phyloP scores from a whole-genome alignment of 306 rosid genomes.

The Casuarina equisetifolia region DNA sequence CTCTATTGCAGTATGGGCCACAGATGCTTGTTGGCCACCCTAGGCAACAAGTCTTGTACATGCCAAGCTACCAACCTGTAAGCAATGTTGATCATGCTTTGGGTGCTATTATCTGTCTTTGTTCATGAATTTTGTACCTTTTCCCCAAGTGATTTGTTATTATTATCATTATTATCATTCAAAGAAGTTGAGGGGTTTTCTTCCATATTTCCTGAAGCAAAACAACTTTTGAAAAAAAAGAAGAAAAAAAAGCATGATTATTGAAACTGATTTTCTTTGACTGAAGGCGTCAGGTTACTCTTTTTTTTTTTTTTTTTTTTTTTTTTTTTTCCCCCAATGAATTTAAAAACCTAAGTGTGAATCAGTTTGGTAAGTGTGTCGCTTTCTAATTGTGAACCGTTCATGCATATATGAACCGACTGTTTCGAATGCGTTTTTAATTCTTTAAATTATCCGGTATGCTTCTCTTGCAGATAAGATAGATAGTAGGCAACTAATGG shows the following conservation, averaged over 20 bases:
- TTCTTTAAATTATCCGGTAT: neutral
- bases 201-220: neutral
- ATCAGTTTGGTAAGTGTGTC: too few species aligned
- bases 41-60: conserved; percentile 72
- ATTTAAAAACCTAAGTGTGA: neutral
- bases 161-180: neutral
- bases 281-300: neutral
- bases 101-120: neutral
- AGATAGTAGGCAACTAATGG: neutral
- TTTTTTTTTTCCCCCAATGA: neutral
- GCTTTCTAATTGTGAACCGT: neutral
- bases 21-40: conserved; percentile 75
- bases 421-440: too few species aligned
- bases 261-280: neutral
- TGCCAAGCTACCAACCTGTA: conserved; percentile 87
- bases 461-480: neutral
- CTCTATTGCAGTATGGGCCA: conserved; percentile 76
- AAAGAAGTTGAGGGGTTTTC: neutral
- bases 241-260: neutral
- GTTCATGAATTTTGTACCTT: neutral
- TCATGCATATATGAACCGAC: neutral
- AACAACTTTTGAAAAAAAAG: neutral
- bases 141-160: neutral
- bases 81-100: conserved; percentile 36
- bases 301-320: neutral